These are phyloP conservation scores for Citrus unshiu DNA, from an alignment of 345 rosid genomes.

Conservation along the genomic window DNA sequence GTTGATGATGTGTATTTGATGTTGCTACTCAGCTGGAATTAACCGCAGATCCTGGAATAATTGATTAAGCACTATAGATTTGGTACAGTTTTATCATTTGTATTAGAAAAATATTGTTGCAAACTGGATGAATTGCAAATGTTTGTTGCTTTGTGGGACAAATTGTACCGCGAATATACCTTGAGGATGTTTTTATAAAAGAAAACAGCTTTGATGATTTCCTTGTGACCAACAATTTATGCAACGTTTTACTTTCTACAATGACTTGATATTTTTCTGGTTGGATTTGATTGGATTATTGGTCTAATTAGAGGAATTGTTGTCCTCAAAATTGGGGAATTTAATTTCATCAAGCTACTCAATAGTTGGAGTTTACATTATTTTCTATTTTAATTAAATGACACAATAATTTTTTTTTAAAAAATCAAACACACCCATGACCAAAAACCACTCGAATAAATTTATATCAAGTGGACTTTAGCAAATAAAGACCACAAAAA, in stretches of 20 bases:
- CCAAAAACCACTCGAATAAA: neutral
- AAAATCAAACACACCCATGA: neutral
- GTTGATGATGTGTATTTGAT: neutral
- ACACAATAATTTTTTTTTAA: neutral
- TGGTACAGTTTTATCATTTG: neutral
- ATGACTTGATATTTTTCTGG: too few species aligned
- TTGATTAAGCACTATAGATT: conserved; percentile 6
- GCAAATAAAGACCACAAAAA: neutral
- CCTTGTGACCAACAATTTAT: neutral
- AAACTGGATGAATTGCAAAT: neutral
- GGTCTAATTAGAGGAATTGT: too few species aligned
- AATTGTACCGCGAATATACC: neutral
- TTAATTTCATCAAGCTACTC: neutral
- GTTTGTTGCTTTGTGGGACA: neutral
- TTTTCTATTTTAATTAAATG: too few species aligned
- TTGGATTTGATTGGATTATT: too few species aligned
- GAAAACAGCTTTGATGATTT: neutral
- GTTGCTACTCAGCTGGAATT: neutral
- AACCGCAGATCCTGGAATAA: neutral
- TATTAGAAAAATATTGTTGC: neutral
- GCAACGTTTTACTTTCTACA: neutral
- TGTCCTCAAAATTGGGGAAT: too few species aligned
- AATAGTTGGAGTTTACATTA: neutral
- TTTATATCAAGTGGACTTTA: neutral
- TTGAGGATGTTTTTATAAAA: neutral